phyloP scores from a whole-genome alignment of 805 yeast species.

The Candida pseudoglaebosa region DNA sequence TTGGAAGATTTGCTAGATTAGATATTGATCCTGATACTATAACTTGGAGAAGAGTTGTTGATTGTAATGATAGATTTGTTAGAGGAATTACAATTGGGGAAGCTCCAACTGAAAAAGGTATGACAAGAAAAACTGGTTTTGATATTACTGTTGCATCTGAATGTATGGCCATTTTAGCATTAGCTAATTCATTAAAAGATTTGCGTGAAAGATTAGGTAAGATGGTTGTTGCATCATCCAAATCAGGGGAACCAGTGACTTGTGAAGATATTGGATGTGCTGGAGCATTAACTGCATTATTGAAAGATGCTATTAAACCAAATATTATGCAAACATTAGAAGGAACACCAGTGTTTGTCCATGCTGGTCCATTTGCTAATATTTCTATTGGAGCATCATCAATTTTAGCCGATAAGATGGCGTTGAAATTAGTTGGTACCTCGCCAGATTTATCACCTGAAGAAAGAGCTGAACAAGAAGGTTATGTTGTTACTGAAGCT shows the following conservation, averaged over 20 bases:
- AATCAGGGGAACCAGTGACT: slow-evolving; percentile 75
- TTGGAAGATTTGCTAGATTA: slow-evolving; percentile 69
- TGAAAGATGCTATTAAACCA: slow-evolving; percentile 96
- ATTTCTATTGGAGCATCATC: slow-evolving; percentile 96
- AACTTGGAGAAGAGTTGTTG: slow-evolving; percentile 91
- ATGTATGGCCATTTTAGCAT: slow-evolving; percentile 92
- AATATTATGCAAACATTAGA: slow-evolving; percentile 95
- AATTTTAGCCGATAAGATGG: slow-evolving; percentile 88
- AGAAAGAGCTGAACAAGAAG: slow-evolving; percentile 46
- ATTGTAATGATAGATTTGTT: slow-evolving; percentile 86
- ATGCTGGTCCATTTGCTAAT: slow-evolving; percentile 98
- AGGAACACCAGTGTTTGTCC: slow-evolving; percentile 96
- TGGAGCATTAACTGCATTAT: slow-evolving; percentile 90
- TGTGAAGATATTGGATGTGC: slow-evolving; percentile 94
- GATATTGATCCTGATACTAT: slow-evolving; percentile 88
- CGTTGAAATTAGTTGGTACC: slow-evolving; percentile 67
- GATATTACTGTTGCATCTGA: slow-evolving; percentile 96
- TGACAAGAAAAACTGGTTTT: slow-evolving; percentile 87
- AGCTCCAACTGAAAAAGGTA: slow-evolving; percentile 78
- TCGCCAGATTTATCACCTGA: slow-evolving; percentile 40
- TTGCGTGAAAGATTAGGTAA: slow-evolving; percentile 84
- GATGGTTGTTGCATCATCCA: slow-evolving; percentile 83
- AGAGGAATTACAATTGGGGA: slow-evolving; percentile 87
- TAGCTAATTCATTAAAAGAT: slow-evolving; percentile 72
- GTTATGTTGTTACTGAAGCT: slow-evolving; percentile 95